Evolutionary conservation across 2,329 filamentous ascomycete species (phyloP).

Genomic region (Talaromyces funiculosus): DNA sequence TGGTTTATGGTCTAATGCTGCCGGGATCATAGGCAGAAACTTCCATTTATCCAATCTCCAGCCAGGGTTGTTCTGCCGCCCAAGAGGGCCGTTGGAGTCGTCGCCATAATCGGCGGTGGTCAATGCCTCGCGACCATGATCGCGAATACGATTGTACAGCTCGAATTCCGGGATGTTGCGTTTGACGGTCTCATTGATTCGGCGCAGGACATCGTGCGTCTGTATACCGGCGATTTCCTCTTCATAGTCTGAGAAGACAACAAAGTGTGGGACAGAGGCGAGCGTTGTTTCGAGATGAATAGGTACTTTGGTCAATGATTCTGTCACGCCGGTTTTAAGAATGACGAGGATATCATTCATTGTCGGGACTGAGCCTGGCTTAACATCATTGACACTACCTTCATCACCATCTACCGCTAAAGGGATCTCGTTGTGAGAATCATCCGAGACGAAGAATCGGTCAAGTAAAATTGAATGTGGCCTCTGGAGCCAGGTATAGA

Average conservation of each 20-base stretch:
- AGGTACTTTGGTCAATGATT: slow-evolving; percentile 51
- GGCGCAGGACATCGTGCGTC: slow-evolving; percentile 47
- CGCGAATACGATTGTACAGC: slow-evolving; percentile 46
- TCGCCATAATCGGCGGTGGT: slow-evolving; percentile 31
- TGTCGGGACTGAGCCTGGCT: neutral
- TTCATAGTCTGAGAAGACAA: slow-evolving; percentile 55
- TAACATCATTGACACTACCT: neutral
- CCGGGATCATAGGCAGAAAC: slow-evolving; percentile 51
- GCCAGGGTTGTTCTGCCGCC: slow-evolving; percentile 43
- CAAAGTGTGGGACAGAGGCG: slow-evolving; percentile 50
- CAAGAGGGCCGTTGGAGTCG: slow-evolving; percentile 33
- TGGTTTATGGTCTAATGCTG: slow-evolving; percentile 39
- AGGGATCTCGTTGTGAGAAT: neutral
- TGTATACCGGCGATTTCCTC: slow-evolving; percentile 47
- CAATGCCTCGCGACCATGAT: slow-evolving; percentile 39
- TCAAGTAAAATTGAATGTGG: slow-evolving; percentile 4
- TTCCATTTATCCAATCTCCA: slow-evolving; percentile 56
- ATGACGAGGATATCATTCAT: slow-evolving; percentile 51
- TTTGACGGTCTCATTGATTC: slow-evolving; percentile 37
- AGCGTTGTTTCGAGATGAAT: slow-evolving; percentile 51
- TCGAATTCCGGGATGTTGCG: slow-evolving; percentile 44
- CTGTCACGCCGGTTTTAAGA: slow-evolving; percentile 55
- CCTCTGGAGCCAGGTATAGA: slow-evolving; percentile 2
- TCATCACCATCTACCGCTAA: neutral
- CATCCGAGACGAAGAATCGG: neutral